phyloP scores from a whole-genome alignment of 805 yeast genomes.

The Saccharomycopsis olivae region DNA sequence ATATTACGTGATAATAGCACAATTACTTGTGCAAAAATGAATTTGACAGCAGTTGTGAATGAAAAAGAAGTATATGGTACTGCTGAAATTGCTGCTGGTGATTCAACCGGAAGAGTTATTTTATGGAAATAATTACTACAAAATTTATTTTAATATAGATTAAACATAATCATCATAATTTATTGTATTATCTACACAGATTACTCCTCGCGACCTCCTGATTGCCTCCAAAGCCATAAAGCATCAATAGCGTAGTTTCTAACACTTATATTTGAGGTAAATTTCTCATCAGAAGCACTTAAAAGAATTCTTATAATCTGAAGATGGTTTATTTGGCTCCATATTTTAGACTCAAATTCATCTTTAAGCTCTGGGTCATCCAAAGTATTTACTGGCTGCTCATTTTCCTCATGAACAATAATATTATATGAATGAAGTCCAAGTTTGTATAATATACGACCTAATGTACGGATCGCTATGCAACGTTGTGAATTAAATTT shows the following conservation, averaged over 20 bases:
- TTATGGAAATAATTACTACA: slow-evolving; percentile 28
- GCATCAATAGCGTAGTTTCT: slow-evolving; percentile 82
- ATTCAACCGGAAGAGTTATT: slow-evolving; percentile 40
- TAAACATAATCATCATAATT: no score
- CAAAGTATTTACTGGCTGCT: slow-evolving; percentile 26
- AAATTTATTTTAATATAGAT: no score
- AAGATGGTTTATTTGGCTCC: slow-evolving; percentile 61
- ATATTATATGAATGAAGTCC: slow-evolving; percentile 51
- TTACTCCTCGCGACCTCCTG: no score
- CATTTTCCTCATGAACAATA: slow-evolving; percentile 35
- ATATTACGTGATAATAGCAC: slow-evolving; percentile 15
- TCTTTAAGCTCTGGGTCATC: slow-evolving; percentile 27
- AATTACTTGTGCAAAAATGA: slow-evolving; percentile 27
- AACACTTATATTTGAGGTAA: slow-evolving; percentile 59
- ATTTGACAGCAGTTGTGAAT: slow-evolving; percentile 24
- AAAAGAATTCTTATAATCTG: slow-evolving; percentile 55
- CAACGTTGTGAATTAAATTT: slow-evolving; percentile 78
- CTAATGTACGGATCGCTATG: slow-evolving; percentile 76
- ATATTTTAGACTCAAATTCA: slow-evolving; percentile 44
- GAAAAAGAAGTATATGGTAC: slow-evolving; percentile 30
- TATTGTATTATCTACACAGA: no score
- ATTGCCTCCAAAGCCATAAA: slow-evolving; percentile 73
- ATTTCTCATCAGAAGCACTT: slow-evolving; percentile 56
- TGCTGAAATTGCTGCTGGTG: slow-evolving; percentile 42
- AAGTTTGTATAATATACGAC: slow-evolving; percentile 74